These are phyloP conservation scores for Pestalotiopsis sp. DNA, from an alignment of 2,329 filamentous ascomycete genomes.

Conservation along the genomic window DNA sequence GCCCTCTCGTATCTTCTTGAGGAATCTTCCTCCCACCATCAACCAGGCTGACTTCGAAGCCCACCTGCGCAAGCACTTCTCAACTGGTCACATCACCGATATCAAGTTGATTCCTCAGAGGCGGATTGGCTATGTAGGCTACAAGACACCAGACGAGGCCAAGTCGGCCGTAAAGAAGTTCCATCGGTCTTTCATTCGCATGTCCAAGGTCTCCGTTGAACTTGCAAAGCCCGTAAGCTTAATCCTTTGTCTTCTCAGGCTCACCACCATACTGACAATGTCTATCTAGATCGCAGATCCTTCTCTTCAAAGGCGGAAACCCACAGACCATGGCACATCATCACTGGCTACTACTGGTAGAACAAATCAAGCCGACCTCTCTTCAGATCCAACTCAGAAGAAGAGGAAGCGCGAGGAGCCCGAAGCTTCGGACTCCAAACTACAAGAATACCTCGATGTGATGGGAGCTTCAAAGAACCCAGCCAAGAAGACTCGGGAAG, in stretches of 20 bases:
- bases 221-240: slow-evolving; percentile 67
- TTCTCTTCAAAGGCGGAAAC: slow-evolving; percentile 25
- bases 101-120: slow-evolving; percentile 87
- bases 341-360: not conserved
- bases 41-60: slow-evolving; percentile 85
- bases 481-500: slow-evolving; percentile 63
- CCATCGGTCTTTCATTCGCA: slow-evolving; percentile 91
- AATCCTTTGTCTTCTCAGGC: no score
- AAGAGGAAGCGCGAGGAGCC: slow-evolving; percentile 70
- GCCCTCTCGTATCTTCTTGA: slow-evolving; percentile 75
- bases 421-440: slow-evolving; percentile 71
- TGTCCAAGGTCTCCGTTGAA: slow-evolving; percentile 92
- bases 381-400: slow-evolving; percentile 40
- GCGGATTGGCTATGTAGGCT: slow-evolving; percentile 94
- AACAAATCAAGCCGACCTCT: slow-evolving; percentile 12
- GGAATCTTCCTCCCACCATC: slow-evolving; percentile 83
- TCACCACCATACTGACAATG: not conserved
- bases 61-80: slow-evolving; percentile 88
- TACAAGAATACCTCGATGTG: slow-evolving; percentile 83
- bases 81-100: slow-evolving; percentile 79
- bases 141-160: slow-evolving; percentile 81
- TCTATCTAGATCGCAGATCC: slow-evolving; percentile 40
- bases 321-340: slow-evolving; percentile 24
- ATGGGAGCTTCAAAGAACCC: slow-evolving; percentile 71
- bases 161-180: slow-evolving; percentile 88